phyloP scores from a whole-genome alignment of 495 filamentous ascomycete genomes.

The Xylaria cubensis region DNA sequence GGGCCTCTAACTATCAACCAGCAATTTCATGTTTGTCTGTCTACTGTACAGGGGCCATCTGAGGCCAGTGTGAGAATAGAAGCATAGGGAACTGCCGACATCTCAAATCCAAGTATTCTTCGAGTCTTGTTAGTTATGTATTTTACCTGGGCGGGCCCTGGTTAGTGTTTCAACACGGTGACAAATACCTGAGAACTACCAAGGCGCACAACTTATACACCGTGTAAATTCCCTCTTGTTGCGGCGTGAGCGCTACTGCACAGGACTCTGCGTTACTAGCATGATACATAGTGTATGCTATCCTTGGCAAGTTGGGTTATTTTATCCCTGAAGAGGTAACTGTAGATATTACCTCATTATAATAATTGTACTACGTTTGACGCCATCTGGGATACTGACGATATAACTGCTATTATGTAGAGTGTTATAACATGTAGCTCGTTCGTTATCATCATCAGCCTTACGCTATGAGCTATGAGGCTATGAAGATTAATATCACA shows the following conservation, averaged over 20 bases:
- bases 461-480: not conserved
- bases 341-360: not conserved
- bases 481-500: not conserved
- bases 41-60: not conserved
- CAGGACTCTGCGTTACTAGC: constrained; percentile 14
- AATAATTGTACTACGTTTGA: not conserved
- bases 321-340: not conserved
- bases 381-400: not conserved
- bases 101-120: not conserved
- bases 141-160: not conserved
- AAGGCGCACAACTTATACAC: constrained; percentile 1
- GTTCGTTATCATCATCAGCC: not conserved
- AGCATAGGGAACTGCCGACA: not conserved
- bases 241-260: constrained; percentile 10
- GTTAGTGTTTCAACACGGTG: constrained; percentile 7
- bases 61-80: constrained; percentile 1
- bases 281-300: constrained; percentile 8
- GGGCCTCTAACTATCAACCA: not conserved
- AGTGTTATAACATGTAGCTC: not conserved
- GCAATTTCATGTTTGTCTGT: constrained; percentile 7
- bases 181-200: constrained; percentile 5
- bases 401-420: not conserved
- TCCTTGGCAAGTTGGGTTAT: constrained; percentile 5
- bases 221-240: constrained; percentile 8
- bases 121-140: not conserved